Evolutionary conservation across 129 eudicot species (phyloP), one percentile per base, ranked within the genome.

Genomic region (sunflower (Helianthus annuus)): DNA sequence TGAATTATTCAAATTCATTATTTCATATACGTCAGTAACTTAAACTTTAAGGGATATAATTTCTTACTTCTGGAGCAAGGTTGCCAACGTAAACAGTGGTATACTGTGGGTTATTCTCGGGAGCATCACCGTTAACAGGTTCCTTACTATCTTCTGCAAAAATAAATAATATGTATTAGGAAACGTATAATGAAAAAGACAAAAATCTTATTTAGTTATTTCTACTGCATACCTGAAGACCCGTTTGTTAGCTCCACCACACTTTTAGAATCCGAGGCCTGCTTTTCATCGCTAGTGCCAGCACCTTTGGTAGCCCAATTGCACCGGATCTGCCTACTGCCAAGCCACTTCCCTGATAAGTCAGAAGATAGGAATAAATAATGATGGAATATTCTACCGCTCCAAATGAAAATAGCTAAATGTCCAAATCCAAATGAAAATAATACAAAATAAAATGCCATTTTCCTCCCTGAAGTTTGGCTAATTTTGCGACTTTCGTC

Each of bases 241-340:
- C 94, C 97, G 77, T 62, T 90, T n/a, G 93, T 94, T 66, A 90
- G 76, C 77, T 94, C 99, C 70, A 88, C 97, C 38, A 94, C 88
- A 76, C 93, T 94, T 83, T 86, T 90, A 34, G 85, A 69, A 69
- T 94, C 99, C 2, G 85, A 84, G 54, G 80, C 79, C 81, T 86
- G 96, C 68, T 85, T 83, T 64, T 94, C 99, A 77, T 94, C 98
- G 76, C 77, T 81, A 49, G 82, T 58, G 14, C 88, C 89, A 80
- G 96, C 98, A 78, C 98, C 98, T 82, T 92, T 92, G n/a, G 96
- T 85, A 24, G 98, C 98, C 98, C 98, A 92, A 74, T 92, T 92
- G 80, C 98, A 92, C 5, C 98, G 95, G 69, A 92, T 92, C 76
- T 89, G 96, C 75, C 96, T 83, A 79, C 95, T 89, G n/a, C 96